Percentiles rank a stretch among this genome's conserved stretches.
Conservation (phyloP, 306 rosid genomes). For the Ormosia emarginata region DNA sequence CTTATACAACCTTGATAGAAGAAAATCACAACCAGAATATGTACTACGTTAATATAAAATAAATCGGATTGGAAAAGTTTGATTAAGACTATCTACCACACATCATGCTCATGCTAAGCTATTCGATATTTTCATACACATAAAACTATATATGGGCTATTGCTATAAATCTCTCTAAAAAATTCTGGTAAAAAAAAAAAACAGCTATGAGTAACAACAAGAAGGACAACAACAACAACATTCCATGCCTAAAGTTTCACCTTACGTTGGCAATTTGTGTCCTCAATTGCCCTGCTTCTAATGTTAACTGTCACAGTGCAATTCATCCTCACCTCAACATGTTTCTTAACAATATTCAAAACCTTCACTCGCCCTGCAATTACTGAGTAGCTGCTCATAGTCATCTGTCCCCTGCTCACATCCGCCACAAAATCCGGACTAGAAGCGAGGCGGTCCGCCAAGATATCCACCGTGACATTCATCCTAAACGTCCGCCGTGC, state of each 20-base stretch:
- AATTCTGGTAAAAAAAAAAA: not conserved
- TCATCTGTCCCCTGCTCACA: conserved; percentile 23
- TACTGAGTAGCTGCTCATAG: conserved; percentile 41
- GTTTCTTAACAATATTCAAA: conserved; percentile 40
- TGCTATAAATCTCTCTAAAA: not conserved
- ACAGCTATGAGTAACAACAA: too few relatives aligned
- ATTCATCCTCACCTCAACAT: conserved; percentile 52
- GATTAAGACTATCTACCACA: too few relatives aligned
- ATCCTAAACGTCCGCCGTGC: conserved; percentile 40
- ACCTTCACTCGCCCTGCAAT: conserved; percentile 58
- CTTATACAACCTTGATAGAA: too few relatives aligned
- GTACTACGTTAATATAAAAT: too few relatives aligned
- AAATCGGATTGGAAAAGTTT: too few relatives aligned
- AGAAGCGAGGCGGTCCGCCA: conserved; percentile 32
- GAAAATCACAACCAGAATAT: too few relatives aligned
- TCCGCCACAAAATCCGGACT: conserved; percentile 35
- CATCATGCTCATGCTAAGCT: too few relatives aligned
- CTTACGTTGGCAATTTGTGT: conserved; percentile 48
- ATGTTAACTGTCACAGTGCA: conserved; percentile 44
- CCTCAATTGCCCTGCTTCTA: conserved; percentile 33
- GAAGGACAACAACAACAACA: not conserved
- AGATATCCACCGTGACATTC: conserved; percentile 48
- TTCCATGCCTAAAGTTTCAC: conserved; percentile 32
- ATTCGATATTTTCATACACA: too few relatives aligned
- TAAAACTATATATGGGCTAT: too few relatives aligned